phyloP scores from a whole-genome alignment of 306 rosid species.

The Acacia confusa region DNA sequence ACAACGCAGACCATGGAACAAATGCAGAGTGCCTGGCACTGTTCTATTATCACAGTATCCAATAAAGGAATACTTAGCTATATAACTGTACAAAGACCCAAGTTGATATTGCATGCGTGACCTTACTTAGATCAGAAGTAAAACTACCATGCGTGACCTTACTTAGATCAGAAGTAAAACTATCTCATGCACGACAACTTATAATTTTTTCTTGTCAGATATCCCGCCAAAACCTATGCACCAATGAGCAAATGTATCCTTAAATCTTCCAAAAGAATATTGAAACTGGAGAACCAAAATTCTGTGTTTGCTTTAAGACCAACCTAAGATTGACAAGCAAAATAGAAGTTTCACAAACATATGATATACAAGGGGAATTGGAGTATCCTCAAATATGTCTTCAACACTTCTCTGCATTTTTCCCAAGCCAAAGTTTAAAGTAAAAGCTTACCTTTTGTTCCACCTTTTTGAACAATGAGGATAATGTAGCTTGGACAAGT shows the following conservation, averaged over 20 bases:
- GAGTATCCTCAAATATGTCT: neutral
- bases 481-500: slow-evolving; percentile 77
- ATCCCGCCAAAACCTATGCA: neutral
- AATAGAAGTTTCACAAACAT: slow-evolving; percentile 10
- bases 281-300: neutral
- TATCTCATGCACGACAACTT: neutral
- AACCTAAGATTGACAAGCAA: slow-evolving; percentile 8
- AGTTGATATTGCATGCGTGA: neutral
- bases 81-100: neutral
- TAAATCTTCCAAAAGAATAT: neutral
- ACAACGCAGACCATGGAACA: neutral
- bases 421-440: neutral
- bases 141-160: neutral
- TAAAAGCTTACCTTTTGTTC: slow-evolving; percentile 65
- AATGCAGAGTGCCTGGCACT: neutral
- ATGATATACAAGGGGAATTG: slow-evolving; percentile 5
- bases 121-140: neutral
- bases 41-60: neutral
- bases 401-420: neutral
- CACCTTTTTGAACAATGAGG: slow-evolving; percentile 80
- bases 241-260: neutral
- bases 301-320: neutral
- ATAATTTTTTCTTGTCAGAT: neutral
- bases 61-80: neutral
- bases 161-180: neutral